Conservation (phyloP, 2,329 filamentous ascomycete genomes). For the Fusarium chuoi region DNA sequence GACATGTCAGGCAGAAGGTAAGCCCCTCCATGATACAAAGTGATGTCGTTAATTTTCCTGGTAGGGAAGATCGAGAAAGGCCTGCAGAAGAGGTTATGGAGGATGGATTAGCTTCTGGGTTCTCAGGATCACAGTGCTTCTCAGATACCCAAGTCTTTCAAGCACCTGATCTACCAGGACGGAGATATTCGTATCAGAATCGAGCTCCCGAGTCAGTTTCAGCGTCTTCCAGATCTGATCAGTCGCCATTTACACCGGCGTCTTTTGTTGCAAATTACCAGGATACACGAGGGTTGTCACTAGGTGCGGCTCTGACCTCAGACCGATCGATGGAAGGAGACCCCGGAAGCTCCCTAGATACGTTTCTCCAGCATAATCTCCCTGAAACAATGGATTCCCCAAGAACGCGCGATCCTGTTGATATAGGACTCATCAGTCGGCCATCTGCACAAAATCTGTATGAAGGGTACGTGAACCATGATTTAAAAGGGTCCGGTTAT, state of each 20-base stretch:
- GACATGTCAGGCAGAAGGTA: neutral
- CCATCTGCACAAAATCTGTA: neutral
- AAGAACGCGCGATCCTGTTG: neutral
- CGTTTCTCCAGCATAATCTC: fast-evolving
- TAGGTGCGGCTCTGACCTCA: neutral
- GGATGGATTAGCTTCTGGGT: fast-evolving
- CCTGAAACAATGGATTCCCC: too few species aligned
- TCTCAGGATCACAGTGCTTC: neutral
- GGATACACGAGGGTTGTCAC: neutral
- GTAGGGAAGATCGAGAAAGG: fast-evolving
- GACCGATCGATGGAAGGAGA: neutral
- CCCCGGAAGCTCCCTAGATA: fast-evolving
- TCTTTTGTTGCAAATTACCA: neutral
- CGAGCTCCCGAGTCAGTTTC: neutral
- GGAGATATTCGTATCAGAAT: neutral
- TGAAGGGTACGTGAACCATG: neutral
- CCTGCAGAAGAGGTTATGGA: fast-evolving
- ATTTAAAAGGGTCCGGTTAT: fast-evolving
- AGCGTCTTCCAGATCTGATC: neutral
- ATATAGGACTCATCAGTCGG: neutral
- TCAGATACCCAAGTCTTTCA: neutral
- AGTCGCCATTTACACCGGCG: neutral
- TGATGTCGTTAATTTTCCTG: fast-evolving
- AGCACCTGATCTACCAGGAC: fast-evolving
- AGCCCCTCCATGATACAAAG: fast-evolving